Evolutionary conservation across 352 stramenopile species (phyloP).

Genomic region (Pythium sukuiense): DNA sequence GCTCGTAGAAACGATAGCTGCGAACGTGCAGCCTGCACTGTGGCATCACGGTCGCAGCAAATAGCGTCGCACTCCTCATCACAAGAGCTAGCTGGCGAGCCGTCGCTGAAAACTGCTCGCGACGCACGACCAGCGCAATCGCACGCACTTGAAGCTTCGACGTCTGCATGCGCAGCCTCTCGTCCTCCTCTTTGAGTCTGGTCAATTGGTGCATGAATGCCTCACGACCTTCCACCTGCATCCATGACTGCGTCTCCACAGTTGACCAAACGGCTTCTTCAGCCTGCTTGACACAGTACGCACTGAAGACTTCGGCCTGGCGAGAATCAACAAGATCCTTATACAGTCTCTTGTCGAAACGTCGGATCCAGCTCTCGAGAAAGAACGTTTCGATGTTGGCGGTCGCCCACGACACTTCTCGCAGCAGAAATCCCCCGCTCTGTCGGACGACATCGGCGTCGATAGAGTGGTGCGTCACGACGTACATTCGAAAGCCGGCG

Average conservation of each 20-base stretch:
- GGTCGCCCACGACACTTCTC: slow-evolving; percentile 14
- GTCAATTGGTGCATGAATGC: slow-evolving; percentile 16
- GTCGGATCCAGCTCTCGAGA: slow-evolving; percentile 21
- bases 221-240: slow-evolving; percentile 1
- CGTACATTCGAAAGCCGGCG: slow-evolving; percentile 51
- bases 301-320: slow-evolving; percentile 9
- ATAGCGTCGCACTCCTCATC: neutral
- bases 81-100: neutral
- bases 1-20: slow-evolving; percentile 20
- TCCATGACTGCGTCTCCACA: slow-evolving; percentile 10
- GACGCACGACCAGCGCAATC: neutral
- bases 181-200: slow-evolving; percentile 1
- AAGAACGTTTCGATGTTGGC: slow-evolving; percentile 29
- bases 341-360: slow-evolving; percentile 15
- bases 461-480: slow-evolving; percentile 28
- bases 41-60: neutral
- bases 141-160: neutral
- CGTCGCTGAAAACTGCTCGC: neutral
- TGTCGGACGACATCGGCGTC: neutral
- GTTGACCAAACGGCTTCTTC: slow-evolving; percentile 10
- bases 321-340: slow-evolving; percentile 24
- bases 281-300: slow-evolving; percentile 1
- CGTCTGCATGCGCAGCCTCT: neutral
- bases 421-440: slow-evolving; percentile 26
- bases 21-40: neutral